phyloP scores from a whole-genome alignment of 2,329 filamentous ascomycete genomes.

The Trichoderma sp. region DNA sequence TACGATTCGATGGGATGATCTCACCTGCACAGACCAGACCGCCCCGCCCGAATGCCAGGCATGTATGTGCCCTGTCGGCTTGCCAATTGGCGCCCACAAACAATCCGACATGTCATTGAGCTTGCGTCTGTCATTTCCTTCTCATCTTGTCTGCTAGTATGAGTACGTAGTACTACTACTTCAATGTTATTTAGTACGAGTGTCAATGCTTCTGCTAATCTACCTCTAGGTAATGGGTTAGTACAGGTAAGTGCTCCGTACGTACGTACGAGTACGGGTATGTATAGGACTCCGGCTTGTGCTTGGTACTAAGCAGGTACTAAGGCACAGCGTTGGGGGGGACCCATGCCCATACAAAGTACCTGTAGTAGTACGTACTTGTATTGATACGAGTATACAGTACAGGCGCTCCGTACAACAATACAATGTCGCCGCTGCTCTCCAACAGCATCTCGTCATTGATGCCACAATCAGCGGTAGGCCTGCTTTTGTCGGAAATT shows the following conservation, averaged over 20 bases:
- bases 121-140: neutral
- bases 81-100: neutral
- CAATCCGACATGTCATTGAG: conserved; percentile 3
- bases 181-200: neutral
- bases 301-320: neutral
- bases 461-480: neutral
- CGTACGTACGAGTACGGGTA: neutral
- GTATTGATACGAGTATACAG: too few species aligned
- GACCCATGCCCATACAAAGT: neutral
- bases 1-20: conserved; percentile 16
- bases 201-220: neutral
- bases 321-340: neutral
- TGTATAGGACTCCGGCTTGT: neutral
- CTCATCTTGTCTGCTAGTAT: neutral
- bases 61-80: conserved; percentile 3
- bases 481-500: neutral
- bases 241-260: neutral
- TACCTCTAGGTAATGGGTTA: too few species aligned
- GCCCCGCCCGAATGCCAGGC: conserved; percentile 6
- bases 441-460: neutral
- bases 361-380: neutral
- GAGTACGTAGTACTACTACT: neutral
- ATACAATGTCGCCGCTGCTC: neutral
- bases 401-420: too few species aligned
- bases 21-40: conserved; percentile 13